A percentile compares a stretch with the other conserved stretches of the same genome.
Conservation (phyloP, 2,329 filamentous ascomycete species). For the Penicillium capsulatum region DNA sequence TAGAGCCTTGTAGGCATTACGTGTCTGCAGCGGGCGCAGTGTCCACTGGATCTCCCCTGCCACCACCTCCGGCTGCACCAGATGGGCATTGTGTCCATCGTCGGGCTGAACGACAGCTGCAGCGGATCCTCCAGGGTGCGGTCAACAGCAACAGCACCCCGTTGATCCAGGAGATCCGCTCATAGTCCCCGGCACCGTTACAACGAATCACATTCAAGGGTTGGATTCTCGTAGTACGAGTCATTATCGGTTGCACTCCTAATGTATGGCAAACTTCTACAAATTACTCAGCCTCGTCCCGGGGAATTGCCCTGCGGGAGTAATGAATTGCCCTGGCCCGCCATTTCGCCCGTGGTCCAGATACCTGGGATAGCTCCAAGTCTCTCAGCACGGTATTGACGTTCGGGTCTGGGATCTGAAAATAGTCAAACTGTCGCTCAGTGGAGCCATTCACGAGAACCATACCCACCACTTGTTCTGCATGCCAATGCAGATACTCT, state of each 20-base stretch:
- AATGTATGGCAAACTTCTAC: conserved; percentile 27
- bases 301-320: conserved; percentile 18
- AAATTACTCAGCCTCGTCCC: conserved; percentile 22
- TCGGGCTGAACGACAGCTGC: conserved; percentile 32
- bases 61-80: conserved; percentile 36
- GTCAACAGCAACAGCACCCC: conserved; percentile 25
- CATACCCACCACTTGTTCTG: conserved; percentile 32
- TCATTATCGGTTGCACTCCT: conserved; percentile 29
- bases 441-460: conserved; percentile 37
- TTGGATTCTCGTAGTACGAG: conserved; percentile 23
- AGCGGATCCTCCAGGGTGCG: conserved; percentile 31
- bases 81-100: conserved; percentile 39
- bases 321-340: conserved; percentile 30
- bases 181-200: conserved; percentile 31
- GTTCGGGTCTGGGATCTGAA: conserved; percentile 30
- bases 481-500: conserved; percentile 35
- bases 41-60: conserved; percentile 38
- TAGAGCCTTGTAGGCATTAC: conserved; percentile 4
- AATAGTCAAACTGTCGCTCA: conserved; percentile 31
- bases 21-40: conserved; percentile 9
- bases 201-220: conserved; percentile 38
- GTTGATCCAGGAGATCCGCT: conserved; percentile 32
- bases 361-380: conserved; percentile 31
- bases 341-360: conserved; percentile 36
- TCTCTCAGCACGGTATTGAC: conserved; percentile 30